Percentiles rank a stretch among this genome's conserved stretches.
These are phyloP conservation scores for Flaveria ramosissima DNA, from an alignment of 129 eudicot species.

Conservation along the genomic window DNA sequence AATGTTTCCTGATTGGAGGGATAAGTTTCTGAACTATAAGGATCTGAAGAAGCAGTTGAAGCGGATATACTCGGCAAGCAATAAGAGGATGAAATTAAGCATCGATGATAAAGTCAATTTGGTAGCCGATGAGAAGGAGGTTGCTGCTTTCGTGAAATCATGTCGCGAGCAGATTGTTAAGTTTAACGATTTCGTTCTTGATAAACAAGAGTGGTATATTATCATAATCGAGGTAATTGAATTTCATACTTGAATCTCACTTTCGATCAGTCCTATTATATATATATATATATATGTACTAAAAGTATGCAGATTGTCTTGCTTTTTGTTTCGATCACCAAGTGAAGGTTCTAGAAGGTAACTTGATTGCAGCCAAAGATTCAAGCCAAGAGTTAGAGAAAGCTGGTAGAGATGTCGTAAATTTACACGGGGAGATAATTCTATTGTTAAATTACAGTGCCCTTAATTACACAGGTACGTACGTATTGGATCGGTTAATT, in stretches of 20 bases:
- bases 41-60: conserved; percentile 66
- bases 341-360: conserved; percentile 61
- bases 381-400: conserved; percentile 47
- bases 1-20: conserved; percentile 70
- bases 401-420: conserved; percentile 54
- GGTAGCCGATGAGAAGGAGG: conserved; percentile 41
- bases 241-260: neutral
- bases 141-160: conserved; percentile 49
- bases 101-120: conserved; percentile 28
- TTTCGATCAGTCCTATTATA: no score
- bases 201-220: conserved; percentile 65
- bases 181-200: conserved; percentile 63
- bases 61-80: conserved; percentile 33
- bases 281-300: no score
- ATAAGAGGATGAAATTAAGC: conserved; percentile 44
- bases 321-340: no score
- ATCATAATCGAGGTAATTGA: conserved; percentile 54
- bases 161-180: conserved; percentile 57
- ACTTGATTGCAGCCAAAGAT: conserved; percentile 48
- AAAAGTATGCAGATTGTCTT: no score
- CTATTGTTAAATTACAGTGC: conserved; percentile 72
- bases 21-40: conserved; percentile 62
- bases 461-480: conserved; percentile 69
- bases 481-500: no score
- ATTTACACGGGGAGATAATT: conserved; percentile 85